These are phyloP conservation scores for Colletotrichum camelliae DNA, from an alignment of 2,329 filamentous ascomycete genomes.

Conservation along the genomic window DNA sequence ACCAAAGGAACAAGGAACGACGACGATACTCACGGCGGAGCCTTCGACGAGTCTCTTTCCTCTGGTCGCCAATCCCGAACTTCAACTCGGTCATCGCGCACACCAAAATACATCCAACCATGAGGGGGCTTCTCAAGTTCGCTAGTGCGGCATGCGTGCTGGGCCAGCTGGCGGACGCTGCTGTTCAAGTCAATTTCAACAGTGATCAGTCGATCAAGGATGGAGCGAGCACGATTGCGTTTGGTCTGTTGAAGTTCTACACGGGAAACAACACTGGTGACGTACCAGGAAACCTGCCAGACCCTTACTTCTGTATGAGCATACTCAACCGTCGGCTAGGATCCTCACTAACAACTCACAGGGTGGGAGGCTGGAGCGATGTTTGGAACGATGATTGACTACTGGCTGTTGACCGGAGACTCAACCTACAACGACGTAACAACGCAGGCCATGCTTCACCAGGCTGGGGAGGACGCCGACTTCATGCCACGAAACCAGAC, in stretches of 20 bases:
- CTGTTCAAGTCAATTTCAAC: constrained; percentile 9
- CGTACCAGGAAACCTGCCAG: constrained; percentile 61
- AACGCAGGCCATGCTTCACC: constrained; percentile 64
- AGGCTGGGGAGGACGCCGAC: constrained; percentile 63
- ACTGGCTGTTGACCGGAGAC: constrained; percentile 75
- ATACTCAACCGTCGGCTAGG: constrained; percentile 45
- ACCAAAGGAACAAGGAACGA: background rate
- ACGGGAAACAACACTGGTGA: constrained; percentile 65
- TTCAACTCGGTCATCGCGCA: background rate
- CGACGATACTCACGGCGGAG: background rate
- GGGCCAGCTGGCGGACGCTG: constrained; percentile 3
- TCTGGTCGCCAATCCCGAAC: background rate
- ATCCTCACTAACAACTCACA: constrained; percentile 45
- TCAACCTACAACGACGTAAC: constrained; percentile 66
- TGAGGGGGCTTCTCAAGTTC: constrained; percentile 7
- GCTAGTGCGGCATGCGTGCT: constrained; percentile 15
- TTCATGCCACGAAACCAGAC: constrained; percentile 74
- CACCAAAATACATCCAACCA: background rate
- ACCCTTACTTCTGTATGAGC: constrained; percentile 68
- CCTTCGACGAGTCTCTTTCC: background rate
- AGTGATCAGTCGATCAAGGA: constrained; percentile 38
- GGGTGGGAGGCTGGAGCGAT: constrained; percentile 78
- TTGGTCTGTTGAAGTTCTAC: constrained; percentile 42
- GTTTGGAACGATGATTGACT: constrained; percentile 75
- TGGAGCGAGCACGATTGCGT: constrained; percentile 42